Base-by-base conservation (phyloP, 148 eudicot genomes). In the Chenopodium quinoa region DNA sequence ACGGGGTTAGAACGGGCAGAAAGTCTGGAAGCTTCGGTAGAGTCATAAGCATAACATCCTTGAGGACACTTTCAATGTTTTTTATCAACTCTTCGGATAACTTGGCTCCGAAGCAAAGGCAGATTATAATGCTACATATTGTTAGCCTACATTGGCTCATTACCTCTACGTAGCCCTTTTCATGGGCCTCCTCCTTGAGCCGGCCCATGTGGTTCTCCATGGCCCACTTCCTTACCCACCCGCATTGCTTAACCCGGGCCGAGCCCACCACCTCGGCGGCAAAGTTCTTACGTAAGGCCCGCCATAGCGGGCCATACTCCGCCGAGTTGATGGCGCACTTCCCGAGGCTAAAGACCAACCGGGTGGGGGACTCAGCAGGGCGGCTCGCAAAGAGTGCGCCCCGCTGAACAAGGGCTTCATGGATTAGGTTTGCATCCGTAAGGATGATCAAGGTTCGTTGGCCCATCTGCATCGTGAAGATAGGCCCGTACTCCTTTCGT, bases 301-400 rank as follows among this genome's bases (percentile, higher is more conserved):
- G 91, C 98, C 99, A 96, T 5, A 86, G 78, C 0, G 97, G 92
- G 48, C 99, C 99, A 47, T 92, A 93, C 83, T 90, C 90, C 0
- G 99, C 95, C 44, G 98, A 93, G 90, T 96, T 96, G 66, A 96
- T 93, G 77, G 99, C 98, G 52, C 99, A 92, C 76, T 96, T 96
- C 14, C 94, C 99, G 3, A 91, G 91, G 83, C 94, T 90, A 71
- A 96, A 93, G 9, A 96, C 50, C 17, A 92, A 89, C 1, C 99
- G 90, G 58, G 91, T 93, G 29, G 95, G 98, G 1, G 98, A 92
- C 83, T 96, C 99, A 9, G 89, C 71, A 3, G 99, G 99, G 14
- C 99, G 92, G 79, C 85, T 88, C 0, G 98, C 95, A 48, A 96
- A 92, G 40, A 83, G 23, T 2, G 97, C 88, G 29, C 98, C 99